Conservation (phyloP, 73 alveolate genomes). For the Symbiodinium pilosum region DNA sequence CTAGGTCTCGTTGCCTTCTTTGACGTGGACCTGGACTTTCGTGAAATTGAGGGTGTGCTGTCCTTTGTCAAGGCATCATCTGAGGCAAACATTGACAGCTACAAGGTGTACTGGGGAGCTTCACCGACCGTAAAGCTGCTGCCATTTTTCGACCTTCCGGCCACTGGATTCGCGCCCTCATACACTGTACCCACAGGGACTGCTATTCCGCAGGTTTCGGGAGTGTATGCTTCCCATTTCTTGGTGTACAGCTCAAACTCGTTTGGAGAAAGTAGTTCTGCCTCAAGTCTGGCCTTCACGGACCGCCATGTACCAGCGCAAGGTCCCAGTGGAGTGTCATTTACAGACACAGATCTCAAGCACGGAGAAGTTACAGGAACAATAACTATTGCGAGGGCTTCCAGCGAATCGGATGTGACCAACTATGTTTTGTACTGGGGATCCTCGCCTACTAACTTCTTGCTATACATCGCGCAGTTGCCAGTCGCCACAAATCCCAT, state of each 20-base stretch:
- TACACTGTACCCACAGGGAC: background rate
- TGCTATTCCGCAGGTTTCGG: background rate
- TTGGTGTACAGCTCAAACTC: background rate
- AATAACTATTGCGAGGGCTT: background rate
- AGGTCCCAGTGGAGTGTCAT: background rate
- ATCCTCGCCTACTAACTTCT: constrained; percentile 10
- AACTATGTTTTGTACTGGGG: constrained; percentile 1
- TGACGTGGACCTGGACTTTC: constrained; percentile 10
- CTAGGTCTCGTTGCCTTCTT: background rate
- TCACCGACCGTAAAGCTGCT: background rate
- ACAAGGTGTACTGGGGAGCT: constrained; percentile 34
- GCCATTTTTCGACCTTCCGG: background rate
- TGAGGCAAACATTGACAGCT: constrained; percentile 9
- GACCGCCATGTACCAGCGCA: constrained; percentile 8
- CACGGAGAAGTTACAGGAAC: background rate
- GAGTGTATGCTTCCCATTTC: constrained; percentile 9
- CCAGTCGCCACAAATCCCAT: background rate
- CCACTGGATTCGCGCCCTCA: background rate
- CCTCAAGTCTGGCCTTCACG: constrained; percentile 12
- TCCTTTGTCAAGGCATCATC: constrained; percentile 11
- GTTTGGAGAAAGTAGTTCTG: background rate
- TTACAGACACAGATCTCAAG: background rate
- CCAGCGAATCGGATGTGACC: background rate
- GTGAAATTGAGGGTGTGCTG: background rate
- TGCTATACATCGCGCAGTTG: background rate